Evolutionary conservation across 1,284 basidiomycete genomes (phyloP).

Genomic region (Irpex sp.): DNA sequence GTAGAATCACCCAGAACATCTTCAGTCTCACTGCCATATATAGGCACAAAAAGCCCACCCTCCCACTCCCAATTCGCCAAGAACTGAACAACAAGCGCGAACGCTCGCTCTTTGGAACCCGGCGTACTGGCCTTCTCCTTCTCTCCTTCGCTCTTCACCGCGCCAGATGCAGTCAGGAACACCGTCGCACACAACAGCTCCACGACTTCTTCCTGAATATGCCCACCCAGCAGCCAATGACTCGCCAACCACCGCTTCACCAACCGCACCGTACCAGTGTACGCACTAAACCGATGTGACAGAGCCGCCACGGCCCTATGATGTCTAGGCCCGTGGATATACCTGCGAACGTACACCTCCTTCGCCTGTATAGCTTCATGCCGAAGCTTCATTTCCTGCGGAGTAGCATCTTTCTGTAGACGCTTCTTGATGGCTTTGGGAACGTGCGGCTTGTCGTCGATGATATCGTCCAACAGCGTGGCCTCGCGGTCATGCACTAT

Average conservation of each 20-base stretch:
- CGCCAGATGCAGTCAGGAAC: constrained; percentile 40
- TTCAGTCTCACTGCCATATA: constrained; percentile 41
- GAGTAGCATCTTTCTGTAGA: constrained; percentile 28
- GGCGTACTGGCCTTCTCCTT: constrained; percentile 37
- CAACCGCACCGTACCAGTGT: constrained; percentile 79
- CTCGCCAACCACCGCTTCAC: constrained; percentile 90
- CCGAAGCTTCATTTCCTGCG: neutral
- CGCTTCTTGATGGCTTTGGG: constrained; percentile 33
- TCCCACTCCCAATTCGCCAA: constrained; percentile 86
- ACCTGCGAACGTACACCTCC: constrained; percentile 62
- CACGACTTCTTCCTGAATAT: constrained; percentile 72
- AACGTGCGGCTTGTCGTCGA: constrained; percentile 37
- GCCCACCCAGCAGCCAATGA: constrained; percentile 77
- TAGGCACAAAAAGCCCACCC: constrained; percentile 53
- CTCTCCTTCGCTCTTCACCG: constrained; percentile 24
- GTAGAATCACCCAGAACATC: neutral
- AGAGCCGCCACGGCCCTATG: constrained; percentile 81
- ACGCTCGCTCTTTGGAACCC: constrained; percentile 74
- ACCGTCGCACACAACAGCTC: constrained; percentile 79
- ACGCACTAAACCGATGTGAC: constrained; percentile 76
- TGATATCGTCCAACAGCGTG: constrained; percentile 70
- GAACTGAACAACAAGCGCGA: constrained; percentile 70
- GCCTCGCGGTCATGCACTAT: constrained; percentile 90
- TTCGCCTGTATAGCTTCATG: constrained; percentile 52
- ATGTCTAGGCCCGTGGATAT: constrained; percentile 77